Percentiles rank a stretch among this genome's conserved stretches.
Evolutionary conservation across 352 stramenopile genomes (phyloP).

Genomic region (Globisporangium orthogonon): DNA sequence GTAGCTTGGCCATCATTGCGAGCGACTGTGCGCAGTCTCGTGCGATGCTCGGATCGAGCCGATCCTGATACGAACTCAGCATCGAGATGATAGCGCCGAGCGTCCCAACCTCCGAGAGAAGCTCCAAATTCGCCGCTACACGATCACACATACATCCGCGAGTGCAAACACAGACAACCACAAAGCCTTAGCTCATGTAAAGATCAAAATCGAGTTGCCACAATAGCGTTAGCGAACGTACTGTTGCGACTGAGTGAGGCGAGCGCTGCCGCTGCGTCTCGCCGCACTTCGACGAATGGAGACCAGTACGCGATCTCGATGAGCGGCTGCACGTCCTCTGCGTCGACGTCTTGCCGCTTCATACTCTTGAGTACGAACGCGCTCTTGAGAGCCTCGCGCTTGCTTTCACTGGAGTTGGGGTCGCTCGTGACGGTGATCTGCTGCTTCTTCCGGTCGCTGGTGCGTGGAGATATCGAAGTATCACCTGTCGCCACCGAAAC

Average conservation of each 20-base stretch:
- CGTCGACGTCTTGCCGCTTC: constrained; percentile 49
- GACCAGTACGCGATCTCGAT: constrained; percentile 88
- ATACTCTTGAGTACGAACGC: constrained; percentile 25
- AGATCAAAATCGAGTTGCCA: too few relatives aligned
- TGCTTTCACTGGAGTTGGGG: constrained; percentile 9
- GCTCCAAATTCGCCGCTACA: constrained; percentile 54
- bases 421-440: neutral
- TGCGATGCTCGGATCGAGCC: constrained; percentile 52
- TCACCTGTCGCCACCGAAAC: too few relatives aligned
- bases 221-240: constrained; percentile 14
- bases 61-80: constrained; percentile 38
- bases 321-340: constrained; percentile 60
- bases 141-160: too few relatives aligned
- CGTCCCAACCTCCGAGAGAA: constrained; percentile 60
- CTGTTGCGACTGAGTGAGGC: constrained; percentile 69
- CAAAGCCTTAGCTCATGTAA: neutral
- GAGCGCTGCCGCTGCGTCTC: constrained; percentile 69
- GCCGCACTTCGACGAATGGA: constrained; percentile 70
- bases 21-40: constrained; percentile 63
- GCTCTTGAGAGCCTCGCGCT: constrained; percentile 23
- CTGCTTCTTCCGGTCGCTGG: constrained; percentile 5
- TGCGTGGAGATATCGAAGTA: too few relatives aligned
- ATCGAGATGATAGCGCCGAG: constrained; percentile 75
- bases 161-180: neutral
- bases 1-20: constrained; percentile 43